These are phyloP conservation scores for Cryomyces minteri DNA, from an alignment of 495 filamentous ascomycete genomes.

Conservation along the genomic window DNA sequence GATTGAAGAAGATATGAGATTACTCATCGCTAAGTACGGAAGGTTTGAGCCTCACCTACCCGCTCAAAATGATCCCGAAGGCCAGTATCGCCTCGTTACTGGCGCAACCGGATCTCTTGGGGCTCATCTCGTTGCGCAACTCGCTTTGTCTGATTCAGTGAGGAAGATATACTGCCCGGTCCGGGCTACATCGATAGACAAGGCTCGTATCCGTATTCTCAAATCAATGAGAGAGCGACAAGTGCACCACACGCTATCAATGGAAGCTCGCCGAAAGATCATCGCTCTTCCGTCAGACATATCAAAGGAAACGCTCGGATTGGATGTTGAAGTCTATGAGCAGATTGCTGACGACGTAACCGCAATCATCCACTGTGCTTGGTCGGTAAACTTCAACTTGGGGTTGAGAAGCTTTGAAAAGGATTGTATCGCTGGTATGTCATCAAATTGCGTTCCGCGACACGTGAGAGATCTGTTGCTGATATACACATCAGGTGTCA, in stretches of 20 bases:
- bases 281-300: conserved; percentile 5
- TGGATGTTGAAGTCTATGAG: conserved; percentile 1
- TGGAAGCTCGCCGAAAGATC: not conserved
- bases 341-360: conserved; percentile 2
- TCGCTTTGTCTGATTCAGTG: not conserved
- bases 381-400: conserved; percentile 40
- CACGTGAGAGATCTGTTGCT: too few relatives aligned
- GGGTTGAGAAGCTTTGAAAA: conserved; percentile 21
- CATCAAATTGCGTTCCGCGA: too few relatives aligned
- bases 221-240: conserved; percentile 2
- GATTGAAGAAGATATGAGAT: conserved; percentile 19
- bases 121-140: conserved; percentile 6
- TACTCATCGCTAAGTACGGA: conserved; percentile 21
- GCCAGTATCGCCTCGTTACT: conserved; percentile 12
- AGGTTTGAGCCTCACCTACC: conserved; percentile 11
- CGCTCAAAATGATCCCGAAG: not conserved
- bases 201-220: conserved; percentile 1
- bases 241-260: conserved; percentile 11
- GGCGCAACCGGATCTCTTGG: conserved; percentile 10
- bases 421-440: conserved; percentile 27
- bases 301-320: conserved; percentile 3
- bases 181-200: conserved; percentile 3
- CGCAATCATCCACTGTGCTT: conserved; percentile 27
- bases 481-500: too few relatives aligned
- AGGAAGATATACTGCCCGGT: conserved; percentile 6